Evolutionary conservation across 169 alveolate species (phyloP).

Genomic region (Perkinsus chesapeaki): DNA sequence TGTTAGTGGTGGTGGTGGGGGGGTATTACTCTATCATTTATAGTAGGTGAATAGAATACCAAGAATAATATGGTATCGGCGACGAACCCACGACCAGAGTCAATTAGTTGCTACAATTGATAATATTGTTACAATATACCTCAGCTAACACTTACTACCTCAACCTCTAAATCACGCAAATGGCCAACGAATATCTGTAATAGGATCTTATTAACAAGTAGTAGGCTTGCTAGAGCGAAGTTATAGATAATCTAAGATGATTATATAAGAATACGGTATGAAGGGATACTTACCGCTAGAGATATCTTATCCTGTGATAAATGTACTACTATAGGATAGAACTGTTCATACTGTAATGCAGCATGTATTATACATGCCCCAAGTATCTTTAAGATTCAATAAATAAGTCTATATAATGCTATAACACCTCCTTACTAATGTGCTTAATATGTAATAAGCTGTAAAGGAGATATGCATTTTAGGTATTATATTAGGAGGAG

Average conservation of each 20-base stretch:
- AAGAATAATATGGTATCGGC: conserved; percentile 67
- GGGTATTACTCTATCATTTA: conserved; percentile 37
- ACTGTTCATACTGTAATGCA: not conserved
- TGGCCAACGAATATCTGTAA: conserved; percentile 17
- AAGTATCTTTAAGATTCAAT: not conserved
- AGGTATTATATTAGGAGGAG: not conserved
- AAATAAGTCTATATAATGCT: not conserved
- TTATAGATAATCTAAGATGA: not conserved
- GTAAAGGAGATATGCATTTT: not conserved
- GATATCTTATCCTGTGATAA: not conserved
- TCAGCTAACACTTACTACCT: not conserved
- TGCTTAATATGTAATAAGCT: not conserved
- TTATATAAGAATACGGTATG: not conserved
- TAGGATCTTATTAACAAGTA: conserved; percentile 14
- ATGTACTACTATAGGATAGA: not conserved
- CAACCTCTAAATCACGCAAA: conserved; percentile 22
- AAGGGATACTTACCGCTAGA: too few relatives aligned
- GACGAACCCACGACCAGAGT: conserved; percentile 61
- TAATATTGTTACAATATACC: not conserved
- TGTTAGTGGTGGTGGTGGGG: not conserved
- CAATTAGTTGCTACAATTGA: conserved; percentile 51
- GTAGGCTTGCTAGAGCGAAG: not conserved
- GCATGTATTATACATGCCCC: not conserved
- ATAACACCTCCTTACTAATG: not conserved
- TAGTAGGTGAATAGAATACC: conserved; percentile 63